A percentile compares a stretch with the other conserved stretches of the same genome.
Conservation (phyloP, 257 asterid species). For the Solanum sitiens region DNA sequence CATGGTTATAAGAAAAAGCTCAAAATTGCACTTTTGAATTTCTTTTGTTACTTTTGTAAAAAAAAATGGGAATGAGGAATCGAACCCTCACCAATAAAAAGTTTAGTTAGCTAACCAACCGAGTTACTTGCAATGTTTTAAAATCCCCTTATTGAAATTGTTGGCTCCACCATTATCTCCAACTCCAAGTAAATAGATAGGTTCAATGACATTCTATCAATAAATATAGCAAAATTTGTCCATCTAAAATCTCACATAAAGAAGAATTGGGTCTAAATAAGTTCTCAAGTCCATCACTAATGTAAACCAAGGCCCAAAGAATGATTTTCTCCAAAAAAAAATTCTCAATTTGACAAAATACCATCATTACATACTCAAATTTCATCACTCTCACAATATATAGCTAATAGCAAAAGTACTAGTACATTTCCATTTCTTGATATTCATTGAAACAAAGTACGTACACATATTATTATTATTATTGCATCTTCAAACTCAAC, state of each 20-base stretch:
- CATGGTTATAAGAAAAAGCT: not conserved
- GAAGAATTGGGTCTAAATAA: not conserved
- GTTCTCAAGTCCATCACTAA: not conserved
- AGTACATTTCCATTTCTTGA: not conserved
- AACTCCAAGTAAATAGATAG: not conserved
- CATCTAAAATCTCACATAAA: not conserved
- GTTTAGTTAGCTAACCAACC: not conserved
- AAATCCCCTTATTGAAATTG: not conserved
- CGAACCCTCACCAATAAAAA: not conserved
- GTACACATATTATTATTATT: not conserved
- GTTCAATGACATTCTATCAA: not conserved
- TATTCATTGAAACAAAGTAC: not conserved
- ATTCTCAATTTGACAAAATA: not conserved
- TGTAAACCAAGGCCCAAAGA: not conserved
- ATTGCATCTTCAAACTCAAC: not conserved
- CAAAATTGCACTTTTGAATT: not conserved
- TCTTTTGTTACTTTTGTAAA: too few species aligned
- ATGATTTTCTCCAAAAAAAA: not conserved
- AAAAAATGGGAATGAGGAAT: not conserved
- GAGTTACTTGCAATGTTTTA: not conserved
- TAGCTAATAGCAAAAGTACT: not conserved
- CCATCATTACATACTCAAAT: not conserved
- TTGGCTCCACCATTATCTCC: not conserved
- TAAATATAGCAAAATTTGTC: not conserved
- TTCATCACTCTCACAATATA: not conserved